These are phyloP conservation scores for Stromatinia cepivora DNA, from an alignment of 2,329 filamentous ascomycete species.

Conservation along the genomic window DNA sequence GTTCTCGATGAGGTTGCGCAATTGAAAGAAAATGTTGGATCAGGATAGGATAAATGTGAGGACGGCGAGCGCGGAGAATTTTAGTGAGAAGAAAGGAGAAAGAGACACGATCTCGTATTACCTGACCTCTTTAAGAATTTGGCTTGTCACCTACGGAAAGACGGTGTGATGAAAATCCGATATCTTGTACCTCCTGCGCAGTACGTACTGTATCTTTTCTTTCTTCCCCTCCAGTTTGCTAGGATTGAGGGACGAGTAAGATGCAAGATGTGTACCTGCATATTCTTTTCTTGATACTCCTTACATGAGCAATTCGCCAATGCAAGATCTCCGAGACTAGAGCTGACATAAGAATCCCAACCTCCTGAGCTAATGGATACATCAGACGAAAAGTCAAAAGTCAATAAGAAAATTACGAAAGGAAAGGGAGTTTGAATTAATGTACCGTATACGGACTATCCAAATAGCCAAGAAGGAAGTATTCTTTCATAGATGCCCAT, in stretches of 20 bases:
- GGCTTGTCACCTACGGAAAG: conserved; percentile 10
- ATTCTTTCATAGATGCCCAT: not conserved
- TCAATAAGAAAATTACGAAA: not conserved
- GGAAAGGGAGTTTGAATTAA: not conserved
- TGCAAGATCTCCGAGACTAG: conserved; percentile 2
- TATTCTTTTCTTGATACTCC: not conserved
- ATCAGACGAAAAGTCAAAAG: not conserved
- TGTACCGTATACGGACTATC: not conserved
- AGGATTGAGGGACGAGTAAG: not conserved
- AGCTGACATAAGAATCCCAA: conserved; percentile 11
- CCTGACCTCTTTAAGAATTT: not conserved
- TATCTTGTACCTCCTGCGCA: not conserved
- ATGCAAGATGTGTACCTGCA: conserved; percentile 3
- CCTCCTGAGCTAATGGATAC: conserved; percentile 7
- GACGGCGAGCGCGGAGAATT: conserved; percentile 1
- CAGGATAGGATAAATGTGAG: not conserved
- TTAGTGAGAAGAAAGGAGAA: not conserved
- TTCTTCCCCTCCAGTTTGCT: not conserved
- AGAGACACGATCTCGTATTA: conserved; percentile 6
- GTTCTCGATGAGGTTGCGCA: conserved; percentile 13
- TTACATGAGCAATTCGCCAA: not conserved
- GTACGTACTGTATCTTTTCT: not conserved
- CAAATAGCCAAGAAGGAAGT: not conserved
- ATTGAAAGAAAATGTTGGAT: not conserved
- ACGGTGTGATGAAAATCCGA: conserved; percentile 18